Evolutionary conservation across 2,329 filamentous ascomycete genomes (phyloP).

Genomic region (Penicillium vulpinum): DNA sequence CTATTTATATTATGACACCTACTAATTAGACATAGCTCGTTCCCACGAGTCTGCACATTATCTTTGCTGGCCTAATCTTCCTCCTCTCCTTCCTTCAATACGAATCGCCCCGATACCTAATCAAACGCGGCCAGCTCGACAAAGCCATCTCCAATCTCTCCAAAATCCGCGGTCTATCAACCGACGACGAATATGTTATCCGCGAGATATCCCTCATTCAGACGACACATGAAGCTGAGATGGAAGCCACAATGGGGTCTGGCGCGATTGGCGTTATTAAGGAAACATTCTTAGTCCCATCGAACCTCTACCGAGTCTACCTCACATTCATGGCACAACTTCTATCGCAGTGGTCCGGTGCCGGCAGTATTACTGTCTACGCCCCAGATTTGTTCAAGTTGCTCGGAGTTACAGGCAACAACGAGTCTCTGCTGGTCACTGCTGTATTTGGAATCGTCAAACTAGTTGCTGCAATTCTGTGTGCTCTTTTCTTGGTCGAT

Average conservation of each 20-base stretch:
- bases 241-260: slow-evolving; percentile 67
- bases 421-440: slow-evolving; percentile 70
- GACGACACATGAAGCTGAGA: slow-evolving; percentile 65
- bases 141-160: slow-evolving; percentile 48
- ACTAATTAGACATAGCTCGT: slow-evolving; percentile 43
- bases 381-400: slow-evolving; percentile 71
- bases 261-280: slow-evolving; percentile 65
- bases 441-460: slow-evolving; percentile 77
- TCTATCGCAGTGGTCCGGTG: slow-evolving; percentile 72
- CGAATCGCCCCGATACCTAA: slow-evolving; percentile 70
- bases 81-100: slow-evolving; percentile 66
- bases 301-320: slow-evolving; percentile 71
- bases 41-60: slow-evolving; percentile 73
- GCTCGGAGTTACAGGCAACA: slow-evolving; percentile 66
- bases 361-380: slow-evolving; percentile 74
- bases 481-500: slow-evolving; percentile 77
- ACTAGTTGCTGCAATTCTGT: slow-evolving; percentile 64
- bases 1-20: neutral
- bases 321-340: slow-evolving; percentile 69
- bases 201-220: slow-evolving; percentile 66
- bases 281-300: slow-evolving; percentile 66
- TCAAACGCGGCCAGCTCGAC: slow-evolving; percentile 64
- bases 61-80: slow-evolving; percentile 73
- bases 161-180: slow-evolving; percentile 58
- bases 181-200: slow-evolving; percentile 61